Evolutionary conservation across 805 yeast species (phyloP).

Genomic region (Suhomyces xylopsoci): DNA sequence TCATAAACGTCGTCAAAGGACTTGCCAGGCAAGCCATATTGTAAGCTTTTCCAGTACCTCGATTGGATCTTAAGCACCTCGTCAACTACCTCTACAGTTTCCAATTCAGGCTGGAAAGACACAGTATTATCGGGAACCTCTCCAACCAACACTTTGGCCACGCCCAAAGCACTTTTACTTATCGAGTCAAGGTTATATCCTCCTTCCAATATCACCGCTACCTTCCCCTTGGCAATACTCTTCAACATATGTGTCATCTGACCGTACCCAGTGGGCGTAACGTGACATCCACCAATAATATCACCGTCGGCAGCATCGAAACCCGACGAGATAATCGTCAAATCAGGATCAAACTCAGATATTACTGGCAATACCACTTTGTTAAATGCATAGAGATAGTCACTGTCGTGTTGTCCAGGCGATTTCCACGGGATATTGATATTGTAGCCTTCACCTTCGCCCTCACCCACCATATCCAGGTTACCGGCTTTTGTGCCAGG

Average conservation of each 20-base stretch:
- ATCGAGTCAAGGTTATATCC: slow-evolving; percentile 93
- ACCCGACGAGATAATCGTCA: slow-evolving; percentile 90
- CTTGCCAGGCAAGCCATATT: slow-evolving; percentile 55
- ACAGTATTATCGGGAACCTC: slow-evolving; percentile 88
- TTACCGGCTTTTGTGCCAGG: slow-evolving; percentile 92
- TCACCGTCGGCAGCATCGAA: slow-evolving; percentile 99
- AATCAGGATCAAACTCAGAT: slow-evolving; percentile 86
- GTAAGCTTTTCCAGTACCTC: slow-evolving; percentile 81
- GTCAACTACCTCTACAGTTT: slow-evolving; percentile 75
- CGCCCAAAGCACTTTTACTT: slow-evolving; percentile 86
- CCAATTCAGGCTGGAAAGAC: slow-evolving; percentile 63
- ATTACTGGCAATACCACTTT: slow-evolving; percentile 85
- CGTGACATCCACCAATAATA: slow-evolving; percentile 93
- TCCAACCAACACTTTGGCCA: slow-evolving; percentile 85
- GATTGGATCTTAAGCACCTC: slow-evolving; percentile 80
- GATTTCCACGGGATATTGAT: slow-evolving; percentile 93
- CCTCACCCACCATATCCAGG: slow-evolving; percentile 78
- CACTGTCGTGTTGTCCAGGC: slow-evolving; percentile 93
- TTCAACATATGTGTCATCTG: slow-evolving; percentile 93
- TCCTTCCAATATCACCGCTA: slow-evolving; percentile 91
- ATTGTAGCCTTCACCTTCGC: slow-evolving; percentile 80
- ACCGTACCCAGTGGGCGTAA: slow-evolving; percentile 93
- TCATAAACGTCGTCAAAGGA: slow-evolving; percentile 41
- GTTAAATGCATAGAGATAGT: slow-evolving; percentile 87
- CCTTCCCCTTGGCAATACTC: slow-evolving; percentile 80